A percentile compares a stretch with the other conserved stretches of the same genome.
These are phyloP conservation scores for Citrus medica DNA, from an alignment of 345 rosid species.

Conservation along the genomic window DNA sequence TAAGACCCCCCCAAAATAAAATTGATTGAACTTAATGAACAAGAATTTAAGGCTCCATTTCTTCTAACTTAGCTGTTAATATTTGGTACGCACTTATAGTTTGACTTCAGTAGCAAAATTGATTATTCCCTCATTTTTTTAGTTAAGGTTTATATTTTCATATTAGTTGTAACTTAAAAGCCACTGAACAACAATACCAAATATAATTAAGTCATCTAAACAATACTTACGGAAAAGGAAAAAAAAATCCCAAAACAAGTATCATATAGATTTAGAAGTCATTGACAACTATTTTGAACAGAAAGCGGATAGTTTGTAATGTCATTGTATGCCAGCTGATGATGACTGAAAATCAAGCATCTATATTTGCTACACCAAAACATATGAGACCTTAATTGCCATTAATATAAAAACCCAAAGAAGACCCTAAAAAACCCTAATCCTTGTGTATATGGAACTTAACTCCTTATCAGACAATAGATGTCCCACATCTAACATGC, in stretches of 20 bases:
- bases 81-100: background rate
- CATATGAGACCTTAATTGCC: background rate
- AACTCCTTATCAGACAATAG: slow-evolving; percentile 19
- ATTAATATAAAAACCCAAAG: background rate
- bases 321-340: slow-evolving; percentile 1
- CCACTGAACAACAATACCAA: no score
- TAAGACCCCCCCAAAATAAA: no score
- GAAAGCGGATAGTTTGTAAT: slow-evolving; percentile 1
- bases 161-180: no score
- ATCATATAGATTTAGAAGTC: background rate
- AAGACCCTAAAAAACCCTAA: background rate
- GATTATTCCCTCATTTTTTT: background rate
- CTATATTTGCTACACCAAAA: background rate
- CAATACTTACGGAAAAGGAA: no score
- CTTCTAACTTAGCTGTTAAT: no score
- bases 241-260: no score
- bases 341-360: slow-evolving; percentile 6
- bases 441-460: background rate
- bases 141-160: no score
- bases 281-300: background rate
- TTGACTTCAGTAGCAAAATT: background rate
- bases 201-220: no score
- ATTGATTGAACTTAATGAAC: no score
- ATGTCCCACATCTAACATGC: slow-evolving; percentile 37
- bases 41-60: no score